Base-by-base conservation (phyloP, 371 early-diverging fungal species). In the Haplosporangium sp. region DNA sequence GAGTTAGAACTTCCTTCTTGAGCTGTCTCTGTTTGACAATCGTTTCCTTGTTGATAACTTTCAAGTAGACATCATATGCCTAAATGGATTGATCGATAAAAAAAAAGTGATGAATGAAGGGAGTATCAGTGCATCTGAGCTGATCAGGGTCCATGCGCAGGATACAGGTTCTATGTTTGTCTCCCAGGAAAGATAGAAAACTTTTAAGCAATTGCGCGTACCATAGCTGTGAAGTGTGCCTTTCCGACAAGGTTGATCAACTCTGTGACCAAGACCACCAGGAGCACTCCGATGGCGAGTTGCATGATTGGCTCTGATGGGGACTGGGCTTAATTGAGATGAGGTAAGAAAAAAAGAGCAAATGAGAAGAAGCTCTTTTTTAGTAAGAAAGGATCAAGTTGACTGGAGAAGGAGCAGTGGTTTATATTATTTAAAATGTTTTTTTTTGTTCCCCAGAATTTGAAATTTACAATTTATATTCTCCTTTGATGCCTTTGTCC, bases 261-360 rank as follows among this genome's bases (percentile, higher is more conserved):
- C 82, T 90, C 90, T 65, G 90, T 85, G 42, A 87, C 73, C 60
- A 89, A 68, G 50, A 88, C 90, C 60, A 88, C 82, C 69, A 89
- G 58, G 44, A 90, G 85, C 56, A 90, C 84, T 55, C 82, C 78
- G 34, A 88, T 75, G 34, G 88, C 84, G 58, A 89, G 81, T 68
- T 86, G 88, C 88, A 88, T 88, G 39, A 39, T 39, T 59, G 59
- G 55, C 55, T 55, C 55, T 55, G 55, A 55, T 55, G 55, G 27
- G 34, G 55, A 27, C 48, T 48, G 48, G 48, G 27, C 27, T n/a
- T 13, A 48, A 15, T 48, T 27, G 34, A 34, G 55, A 55, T 55
- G 59, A 39, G 4, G 59, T 6, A 59, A 39, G 59, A 40, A n/a
- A 15, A 59, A 59, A 39, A 39, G 37, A 39, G 9, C 19, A 15